Conservation (phyloP, 371 early-diverging fungal species). For the Syncephalastrum contaminatum region DNA sequence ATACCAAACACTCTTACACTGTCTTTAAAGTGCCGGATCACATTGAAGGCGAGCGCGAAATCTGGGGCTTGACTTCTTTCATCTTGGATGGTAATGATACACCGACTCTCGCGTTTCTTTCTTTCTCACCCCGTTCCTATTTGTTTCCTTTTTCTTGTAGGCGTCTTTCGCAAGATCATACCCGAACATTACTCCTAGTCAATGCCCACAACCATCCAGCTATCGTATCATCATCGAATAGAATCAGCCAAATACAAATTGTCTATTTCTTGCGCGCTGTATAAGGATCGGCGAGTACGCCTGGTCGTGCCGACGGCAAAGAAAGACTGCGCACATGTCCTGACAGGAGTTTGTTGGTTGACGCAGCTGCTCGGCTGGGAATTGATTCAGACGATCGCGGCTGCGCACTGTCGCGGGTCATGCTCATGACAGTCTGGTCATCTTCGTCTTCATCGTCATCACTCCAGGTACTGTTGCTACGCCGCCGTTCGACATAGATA, state of each 20-base stretch:
- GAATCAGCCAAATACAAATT: neutral
- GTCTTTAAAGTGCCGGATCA: conserved; percentile 57
- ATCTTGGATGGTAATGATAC: conserved; percentile 58
- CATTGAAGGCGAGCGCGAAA: conserved; percentile 43
- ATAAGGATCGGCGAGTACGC: conserved; percentile 4
- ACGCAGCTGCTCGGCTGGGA: conserved; percentile 7
- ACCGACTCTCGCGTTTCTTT: neutral
- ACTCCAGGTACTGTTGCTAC: conserved; percentile 5
- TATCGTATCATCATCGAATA: neutral
- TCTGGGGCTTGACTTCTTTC: conserved; percentile 90
- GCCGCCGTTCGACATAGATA: conserved; percentile 10
- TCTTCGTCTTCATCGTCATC: conserved; percentile 15
- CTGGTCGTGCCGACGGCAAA: conserved; percentile 16
- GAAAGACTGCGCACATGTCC: conserved; percentile 24
- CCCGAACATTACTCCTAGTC: conserved; percentile 30
- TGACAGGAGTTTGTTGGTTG: conserved; percentile 10
- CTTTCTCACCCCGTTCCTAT: neutral
- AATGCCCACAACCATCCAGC: neutral
- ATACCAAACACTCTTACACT: conserved; percentile 59
- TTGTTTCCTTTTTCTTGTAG: conserved; percentile 14
- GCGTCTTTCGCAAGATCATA: conserved; percentile 36
- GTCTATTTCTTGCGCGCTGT: conserved; percentile 3
- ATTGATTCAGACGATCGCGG: conserved; percentile 6
- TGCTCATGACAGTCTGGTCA: conserved; percentile 5
- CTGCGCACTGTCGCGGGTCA: conserved; percentile 1